Evolutionary conservation across 2,329 filamentous ascomycete genomes (phyloP), one percentile per base, ranked within the genome.

Genomic region (Clonostachys byssicola): DNA sequence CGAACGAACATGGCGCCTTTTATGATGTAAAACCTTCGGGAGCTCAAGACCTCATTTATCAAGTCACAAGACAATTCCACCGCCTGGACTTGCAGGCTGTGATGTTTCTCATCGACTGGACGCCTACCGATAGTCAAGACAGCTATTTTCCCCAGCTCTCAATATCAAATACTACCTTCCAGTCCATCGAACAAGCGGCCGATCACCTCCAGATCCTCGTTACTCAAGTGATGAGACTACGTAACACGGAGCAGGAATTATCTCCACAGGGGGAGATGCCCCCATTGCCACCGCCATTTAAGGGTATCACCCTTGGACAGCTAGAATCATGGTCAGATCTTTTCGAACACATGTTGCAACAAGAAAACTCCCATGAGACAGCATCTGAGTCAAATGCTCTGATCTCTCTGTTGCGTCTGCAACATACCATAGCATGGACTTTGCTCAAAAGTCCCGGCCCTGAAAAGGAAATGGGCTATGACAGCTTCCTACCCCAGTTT

Each of bases 21-120:
- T 6, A 30, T 30, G 23, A 10, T 30, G 4, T 9, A 8, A 30
- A 30, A 30, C 9, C 23, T 4, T 56, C 58, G 8, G 57, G 43
- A 4, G 30, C 48, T 47, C 42, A 39, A 36, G 50, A 49, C 9
- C 51, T 65, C 40, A 58, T 64, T 43, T 34, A 18, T 40, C 61
- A 65, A 45, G 50, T 65, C 47, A 59, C 59, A 43, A 56, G 54
- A 42, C 64, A 67, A 49, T 62, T 67, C 44, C 60, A 54, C 40
- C 64, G 64, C 49, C 63, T 65, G 30, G 64, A 69, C 47, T 59
- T 65, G 56, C 64, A 68, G 52, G 62, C 64, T 14, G 57, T 49
- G 9, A 58, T 51, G 16, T 67, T 63, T 54, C 51, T 67, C 20
- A 43, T 62, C 35, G 63, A 64, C 49, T 65, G 62, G 62, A 60